Conservation (phyloP, 257 asterid genomes). For the Agastache rugosa region DNA sequence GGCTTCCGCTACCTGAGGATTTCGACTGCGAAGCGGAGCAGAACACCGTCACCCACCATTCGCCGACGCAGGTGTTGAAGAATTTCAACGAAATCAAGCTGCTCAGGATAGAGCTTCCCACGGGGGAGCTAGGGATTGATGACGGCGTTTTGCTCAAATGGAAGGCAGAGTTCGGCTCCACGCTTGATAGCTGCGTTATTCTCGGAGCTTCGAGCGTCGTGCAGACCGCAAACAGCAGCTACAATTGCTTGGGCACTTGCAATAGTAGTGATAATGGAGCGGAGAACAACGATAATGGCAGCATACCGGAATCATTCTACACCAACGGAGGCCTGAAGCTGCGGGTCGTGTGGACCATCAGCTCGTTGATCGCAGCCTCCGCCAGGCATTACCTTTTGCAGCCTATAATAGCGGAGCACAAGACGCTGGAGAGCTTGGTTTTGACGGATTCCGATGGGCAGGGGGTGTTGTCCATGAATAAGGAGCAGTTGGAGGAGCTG, state of each 20-base stretch:
- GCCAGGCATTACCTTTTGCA: conserved; percentile 78
- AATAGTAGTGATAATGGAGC: conserved; percentile 23
- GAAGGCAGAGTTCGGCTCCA: conserved; percentile 80
- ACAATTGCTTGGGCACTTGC: conserved; percentile 27
- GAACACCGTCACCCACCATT: conserved; percentile 65
- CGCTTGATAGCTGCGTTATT: conserved; percentile 73
- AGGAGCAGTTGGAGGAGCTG: conserved; percentile 72
- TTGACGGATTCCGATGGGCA: conserved; percentile 74
- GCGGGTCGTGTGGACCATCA: conserved; percentile 81
- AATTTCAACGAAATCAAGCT: conserved; percentile 66
- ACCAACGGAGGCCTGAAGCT: conserved; percentile 74
- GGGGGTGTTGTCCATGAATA: conserved; percentile 71
- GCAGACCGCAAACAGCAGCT: conserved; percentile 20
- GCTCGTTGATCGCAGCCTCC: conserved; percentile 79
- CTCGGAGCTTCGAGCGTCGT: conserved; percentile 75
- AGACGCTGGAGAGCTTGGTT: conserved; percentile 62
- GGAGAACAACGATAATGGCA: conserved; percentile 60
- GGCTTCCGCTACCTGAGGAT: conserved; percentile 43
- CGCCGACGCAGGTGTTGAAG: conserved; percentile 77
- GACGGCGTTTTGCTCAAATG: conserved; percentile 75
- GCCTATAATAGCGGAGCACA: conserved; percentile 73
- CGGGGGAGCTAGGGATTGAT: conserved; percentile 72
- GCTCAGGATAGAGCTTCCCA: conserved; percentile 66
- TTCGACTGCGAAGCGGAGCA: conserved; percentile 43
- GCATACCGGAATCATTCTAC: conserved; percentile 73